These are phyloP conservation scores for Sesbania bispinosa DNA, from an alignment of 306 rosid genomes.

Conservation along the genomic window DNA sequence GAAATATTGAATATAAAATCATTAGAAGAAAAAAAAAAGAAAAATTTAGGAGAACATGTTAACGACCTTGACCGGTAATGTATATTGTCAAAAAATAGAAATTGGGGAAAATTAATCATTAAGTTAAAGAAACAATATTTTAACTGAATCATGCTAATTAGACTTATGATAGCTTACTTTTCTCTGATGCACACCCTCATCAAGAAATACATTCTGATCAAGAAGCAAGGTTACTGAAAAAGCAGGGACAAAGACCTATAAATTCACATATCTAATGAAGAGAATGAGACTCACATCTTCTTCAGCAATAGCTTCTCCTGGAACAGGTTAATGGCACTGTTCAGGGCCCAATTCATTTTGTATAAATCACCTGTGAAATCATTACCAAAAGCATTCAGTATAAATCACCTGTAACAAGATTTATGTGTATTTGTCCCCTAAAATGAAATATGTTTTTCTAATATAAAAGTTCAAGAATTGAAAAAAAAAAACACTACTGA, in stretches of 20 bases:
- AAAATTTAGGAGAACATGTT: background rate
- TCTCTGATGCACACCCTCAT: constrained; percentile 53
- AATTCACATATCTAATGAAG: background rate
- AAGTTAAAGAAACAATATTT: background rate
- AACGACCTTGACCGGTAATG: background rate
- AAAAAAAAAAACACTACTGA: no score
- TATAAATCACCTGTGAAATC: no score
- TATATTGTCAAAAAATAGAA: no score
- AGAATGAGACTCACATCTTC: no score
- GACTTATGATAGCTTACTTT: constrained; percentile 29
- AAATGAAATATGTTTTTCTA: no score
- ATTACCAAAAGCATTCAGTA: no score
- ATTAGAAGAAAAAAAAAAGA: background rate
- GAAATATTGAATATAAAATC: background rate
- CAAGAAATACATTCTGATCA: constrained; percentile 68
- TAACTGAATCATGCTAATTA: background rate
- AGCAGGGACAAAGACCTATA: background rate
- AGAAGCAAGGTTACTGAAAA: constrained; percentile 12
- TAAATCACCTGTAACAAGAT: no score
- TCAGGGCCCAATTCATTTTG: no score
- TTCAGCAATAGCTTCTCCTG: no score
- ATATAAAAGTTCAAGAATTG: no score
- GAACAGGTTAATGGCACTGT: no score
- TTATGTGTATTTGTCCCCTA: no score
- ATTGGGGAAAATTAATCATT: background rate